Evolutionary conservation across 768 basidiomycete species (phyloP), one percentile per base, ranked within the genome.

Genomic region (Tephrocybe rancida): DNA sequence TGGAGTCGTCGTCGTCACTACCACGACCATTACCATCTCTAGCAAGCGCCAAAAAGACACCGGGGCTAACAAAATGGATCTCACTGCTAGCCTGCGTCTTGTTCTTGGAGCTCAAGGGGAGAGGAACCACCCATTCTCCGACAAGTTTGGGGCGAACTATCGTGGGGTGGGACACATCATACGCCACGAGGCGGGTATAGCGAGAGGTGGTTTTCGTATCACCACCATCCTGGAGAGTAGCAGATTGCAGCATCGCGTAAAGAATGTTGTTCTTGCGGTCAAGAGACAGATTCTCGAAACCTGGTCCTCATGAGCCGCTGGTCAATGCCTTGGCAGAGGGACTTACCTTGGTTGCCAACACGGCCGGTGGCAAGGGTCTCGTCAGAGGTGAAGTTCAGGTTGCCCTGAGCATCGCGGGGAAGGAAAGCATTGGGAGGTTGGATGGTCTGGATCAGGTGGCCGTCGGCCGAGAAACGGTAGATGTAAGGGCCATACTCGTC

Each of bases 401-500:
- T 64, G 0, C 83, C 83, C 4, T 61, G 44, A 1, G 66, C 65
- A 41, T 73, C 68, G 1, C 68, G 57, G 0, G 87, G 86, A 0
- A 86, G 68, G 30, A 84, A 70, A 0, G 86, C 85, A 5, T 71
- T 62, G 0, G 83, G 84, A 0, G 85, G 84, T 59, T 81, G 73
- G 44, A 87, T 84, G 0, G 81, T 78, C 58, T 80, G 73, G 22
- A 86, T 64, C 7, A 87, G 68, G 1, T 72, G 58, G 1, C 84
- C 84, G 18, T 67, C 64, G 0, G 72, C 60, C 0, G 74, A 66
- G 66, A 82, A 81, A 14, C 73, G 75, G 65, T 87, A 85, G 56
- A 87, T 81, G 61, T 84, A 83, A 2, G 84, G 83, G 1, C 85
- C 86, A 57, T 87, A 87, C 67, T 87, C 86, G 62, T 88, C 87